Base-by-base conservation (phyloP, 441 rosid species). In the Erodium moschatum region DNA sequence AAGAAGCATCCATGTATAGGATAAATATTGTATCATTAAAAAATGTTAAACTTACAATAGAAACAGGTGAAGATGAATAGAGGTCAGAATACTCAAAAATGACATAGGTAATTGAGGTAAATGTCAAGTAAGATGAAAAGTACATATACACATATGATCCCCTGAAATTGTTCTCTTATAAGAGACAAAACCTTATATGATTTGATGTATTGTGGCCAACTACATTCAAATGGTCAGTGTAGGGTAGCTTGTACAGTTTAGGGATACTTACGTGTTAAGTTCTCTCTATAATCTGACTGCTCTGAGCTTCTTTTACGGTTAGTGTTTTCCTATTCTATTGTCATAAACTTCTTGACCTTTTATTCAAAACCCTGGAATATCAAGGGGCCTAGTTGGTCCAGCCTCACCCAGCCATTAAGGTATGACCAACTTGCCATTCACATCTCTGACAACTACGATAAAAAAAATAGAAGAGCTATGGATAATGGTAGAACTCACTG, bases 401-500 rank as follows among this genome's bases (percentile, higher is more conserved):
- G 61, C 7, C 4, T 16, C 24, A 54, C 61, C 61, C 16, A 7
- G 24, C 24, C 24, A 54, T 16, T 18, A 54, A 54, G 8, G 20
- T 18, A 54, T 15, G 61, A 54, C 9, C 61, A 54, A 9, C 10
- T 18, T 54, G 8, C 19, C 12, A 54, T 54, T 54, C 61, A 54
- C 61, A 6, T 54, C 10, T 54, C 61, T 54, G 61, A 18, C 6
- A 18, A 16, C 60, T 16, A 52, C 10, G 60, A 16, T 52, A 15
- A 52, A 16, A 54, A 6, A 8, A 40, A 40, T 40, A 18, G 2
- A 54, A 54, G 61, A n/a, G 20, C 21, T 15, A 7, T 73, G 63
- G 48, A 67, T 65, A 31, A 29, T 29, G 48, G 70, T 19, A 71
- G 81, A 73, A 84, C 97, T 81, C 78, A 91, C 98, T 52, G 85